Percentiles rank a stretch among this genome's conserved stretches.
These are phyloP conservation scores for Apophysomyces elegans DNA, from an alignment of 371 early-diverging fungal genomes.

Conservation along the genomic window DNA sequence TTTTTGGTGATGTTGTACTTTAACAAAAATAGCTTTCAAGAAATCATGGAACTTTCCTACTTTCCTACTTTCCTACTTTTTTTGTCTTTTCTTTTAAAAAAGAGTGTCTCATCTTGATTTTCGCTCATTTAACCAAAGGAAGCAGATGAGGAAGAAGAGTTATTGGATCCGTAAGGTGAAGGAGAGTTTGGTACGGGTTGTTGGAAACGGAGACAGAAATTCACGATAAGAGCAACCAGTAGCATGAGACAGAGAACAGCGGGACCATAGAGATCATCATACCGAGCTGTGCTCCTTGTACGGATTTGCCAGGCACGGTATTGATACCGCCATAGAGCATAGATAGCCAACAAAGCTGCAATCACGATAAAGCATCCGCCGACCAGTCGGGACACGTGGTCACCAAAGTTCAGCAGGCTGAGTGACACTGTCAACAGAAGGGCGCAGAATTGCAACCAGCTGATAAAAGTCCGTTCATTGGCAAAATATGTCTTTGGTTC, in stretches of 20 bases:
- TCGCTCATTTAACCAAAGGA: neutral
- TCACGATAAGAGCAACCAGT: constrained; percentile 75
- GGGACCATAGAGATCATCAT: constrained; percentile 68
- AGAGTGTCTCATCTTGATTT: neutral
- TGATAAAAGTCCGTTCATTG: constrained; percentile 97
- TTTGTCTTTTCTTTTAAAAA: neutral
- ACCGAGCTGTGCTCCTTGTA: constrained; percentile 51
- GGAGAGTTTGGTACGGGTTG: neutral
- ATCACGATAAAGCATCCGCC: constrained; percentile 73
- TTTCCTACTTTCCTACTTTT: neutral
- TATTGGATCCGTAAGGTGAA: neutral
- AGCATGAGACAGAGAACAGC: constrained; percentile 77
- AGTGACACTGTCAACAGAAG: constrained; percentile 73
- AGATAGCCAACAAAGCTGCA: constrained; percentile 67
- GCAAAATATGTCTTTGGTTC: constrained; percentile 99
- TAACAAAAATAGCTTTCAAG: neutral
- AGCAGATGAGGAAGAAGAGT: neutral
- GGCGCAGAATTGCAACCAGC: constrained; percentile 79
- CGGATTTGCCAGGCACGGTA: constrained; percentile 79
- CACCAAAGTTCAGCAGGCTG: constrained; percentile 84
- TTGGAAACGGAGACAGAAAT: constrained; percentile 49
- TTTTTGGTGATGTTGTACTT: neutral
- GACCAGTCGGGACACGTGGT: constrained; percentile 63
- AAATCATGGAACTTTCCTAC: neutral
- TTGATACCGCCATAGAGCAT: constrained; percentile 81